A percentile compares a stretch with the other conserved stretches of the same genome.
phyloP scores from a whole-genome alignment of 1,284 basidiomycete genomes.

The Puccinia polysora region DNA sequence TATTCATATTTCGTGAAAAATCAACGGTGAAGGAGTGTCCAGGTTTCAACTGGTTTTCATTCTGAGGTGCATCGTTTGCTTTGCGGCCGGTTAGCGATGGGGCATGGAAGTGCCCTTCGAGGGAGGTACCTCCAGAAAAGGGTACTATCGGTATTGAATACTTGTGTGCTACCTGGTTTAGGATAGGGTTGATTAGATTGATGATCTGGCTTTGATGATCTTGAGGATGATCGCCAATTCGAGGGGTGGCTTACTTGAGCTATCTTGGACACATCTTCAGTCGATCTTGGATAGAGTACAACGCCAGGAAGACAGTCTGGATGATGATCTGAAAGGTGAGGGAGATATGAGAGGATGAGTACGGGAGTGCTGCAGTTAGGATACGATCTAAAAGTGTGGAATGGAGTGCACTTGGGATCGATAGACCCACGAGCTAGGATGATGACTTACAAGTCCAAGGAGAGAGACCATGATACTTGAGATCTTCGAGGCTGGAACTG shows the following conservation, averaged over 20 bases:
- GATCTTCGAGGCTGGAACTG: conserved; percentile 11
- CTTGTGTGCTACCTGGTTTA: conserved; percentile 59
- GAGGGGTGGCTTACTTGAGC: conserved; percentile 34
- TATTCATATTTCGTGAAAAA: conserved; percentile 71
- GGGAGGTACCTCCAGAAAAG: conserved; percentile 64
- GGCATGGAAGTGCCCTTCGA: conserved; percentile 55
- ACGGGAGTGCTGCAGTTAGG: not conserved
- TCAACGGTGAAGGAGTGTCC: conserved; percentile 64
- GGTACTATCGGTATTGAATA: conserved; percentile 68
- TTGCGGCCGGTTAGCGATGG: conserved; percentile 49
- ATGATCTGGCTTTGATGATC: not conserved
- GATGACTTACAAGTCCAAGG: conserved; percentile 18
- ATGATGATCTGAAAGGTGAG: conserved; percentile 9
- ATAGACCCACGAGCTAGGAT: too few relatives aligned
- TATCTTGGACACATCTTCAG: conserved; percentile 48
- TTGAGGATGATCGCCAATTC: not conserved
- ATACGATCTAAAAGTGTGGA: not conserved
- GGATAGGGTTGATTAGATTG: not conserved
- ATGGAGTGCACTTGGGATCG: too few relatives aligned
- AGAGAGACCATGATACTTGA: conserved; percentile 14
- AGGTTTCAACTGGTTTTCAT: conserved; percentile 12
- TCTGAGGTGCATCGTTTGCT: not conserved
- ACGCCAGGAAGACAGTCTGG: conserved; percentile 46
- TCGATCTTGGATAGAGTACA: conserved; percentile 47
- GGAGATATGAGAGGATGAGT: not conserved